Percentiles rank a stretch among this genome's conserved stretches.
phyloP scores from a whole-genome alignment of 1,284 basidiomycete genomes.

The Cutaneotrichosporon spelunceum region DNA sequence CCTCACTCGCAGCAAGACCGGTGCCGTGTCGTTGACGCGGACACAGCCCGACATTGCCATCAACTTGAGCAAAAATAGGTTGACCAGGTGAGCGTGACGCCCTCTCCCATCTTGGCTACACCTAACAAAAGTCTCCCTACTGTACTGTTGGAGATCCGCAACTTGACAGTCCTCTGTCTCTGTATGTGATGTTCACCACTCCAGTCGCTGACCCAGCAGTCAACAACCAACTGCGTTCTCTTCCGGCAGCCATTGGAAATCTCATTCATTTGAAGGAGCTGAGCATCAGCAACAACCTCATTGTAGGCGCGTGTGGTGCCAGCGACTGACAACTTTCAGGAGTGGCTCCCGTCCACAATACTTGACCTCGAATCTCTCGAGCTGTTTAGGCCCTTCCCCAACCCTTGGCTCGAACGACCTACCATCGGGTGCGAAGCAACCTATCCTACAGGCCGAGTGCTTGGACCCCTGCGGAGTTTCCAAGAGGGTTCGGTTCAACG shows the following conservation, averaged over 20 bases:
- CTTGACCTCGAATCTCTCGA: constrained; percentile 34
- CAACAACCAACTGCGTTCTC: constrained; percentile 36
- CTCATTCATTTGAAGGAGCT: constrained; percentile 44
- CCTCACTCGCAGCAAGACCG: constrained; percentile 33
- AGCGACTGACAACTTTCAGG: constrained; percentile 22
- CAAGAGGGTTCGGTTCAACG: constrained; percentile 25
- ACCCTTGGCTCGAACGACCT: constrained; percentile 24
- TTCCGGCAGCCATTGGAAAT: constrained; percentile 49
- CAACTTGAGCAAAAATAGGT: constrained; percentile 32
- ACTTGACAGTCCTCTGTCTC: constrained; percentile 43
- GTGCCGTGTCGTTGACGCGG: constrained; percentile 15
- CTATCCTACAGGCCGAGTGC: neutral
- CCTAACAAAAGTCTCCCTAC: constrained; percentile 39
- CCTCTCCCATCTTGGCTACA: neutral
- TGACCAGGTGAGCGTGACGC: constrained; percentile 35
- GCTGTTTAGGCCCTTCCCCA: constrained; percentile 31
- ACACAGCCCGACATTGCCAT: constrained; percentile 23
- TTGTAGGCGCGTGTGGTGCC: constrained; percentile 32
- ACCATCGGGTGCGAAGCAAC: neutral
- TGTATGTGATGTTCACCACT: constrained; percentile 24
- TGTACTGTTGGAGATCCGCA: constrained; percentile 46
- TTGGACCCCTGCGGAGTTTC: constrained; percentile 9
- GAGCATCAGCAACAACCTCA: constrained; percentile 48
- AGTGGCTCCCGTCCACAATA: constrained; percentile 46
- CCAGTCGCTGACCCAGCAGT: constrained; percentile 25